A percentile compares a stretch with the other conserved stretches of the same genome.
phyloP scores from a whole-genome alignment of 345 rosid genomes.

The Acer campestre region DNA sequence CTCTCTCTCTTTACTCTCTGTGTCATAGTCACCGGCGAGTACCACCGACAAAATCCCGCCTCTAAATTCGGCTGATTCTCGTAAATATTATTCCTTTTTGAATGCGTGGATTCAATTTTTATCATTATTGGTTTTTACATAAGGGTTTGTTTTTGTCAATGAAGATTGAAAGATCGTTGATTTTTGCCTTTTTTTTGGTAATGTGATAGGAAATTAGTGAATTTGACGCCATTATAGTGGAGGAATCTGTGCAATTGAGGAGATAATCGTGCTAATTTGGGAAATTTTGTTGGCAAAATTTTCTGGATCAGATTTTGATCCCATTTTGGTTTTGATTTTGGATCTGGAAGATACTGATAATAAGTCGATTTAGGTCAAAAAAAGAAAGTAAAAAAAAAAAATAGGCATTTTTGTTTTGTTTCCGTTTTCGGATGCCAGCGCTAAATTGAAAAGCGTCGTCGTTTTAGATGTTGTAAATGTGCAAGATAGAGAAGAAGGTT shows the following conservation, averaged over 20 bases:
- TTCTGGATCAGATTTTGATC: background rate
- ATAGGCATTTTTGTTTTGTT: background rate
- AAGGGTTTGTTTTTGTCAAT: background rate
- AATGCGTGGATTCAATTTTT: constrained; percentile 1
- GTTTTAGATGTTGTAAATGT: constrained; percentile 37
- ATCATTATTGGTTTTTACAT: background rate
- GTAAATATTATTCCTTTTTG: background rate
- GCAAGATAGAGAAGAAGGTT: constrained; percentile 40
- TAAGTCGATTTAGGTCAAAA: background rate
- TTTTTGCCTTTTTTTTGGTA: constrained; percentile 8
- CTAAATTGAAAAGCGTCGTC: constrained; percentile 31
- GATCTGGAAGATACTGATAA: constrained; percentile 32
- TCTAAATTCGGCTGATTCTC: background rate
- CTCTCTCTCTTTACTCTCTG: background rate
- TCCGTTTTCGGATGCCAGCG: background rate
- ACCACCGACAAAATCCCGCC: constrained; percentile 14
- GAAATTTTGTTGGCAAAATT: background rate
- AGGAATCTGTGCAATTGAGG: background rate
- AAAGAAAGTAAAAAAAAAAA: too few species aligned
- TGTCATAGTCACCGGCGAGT: constrained; percentile 20
- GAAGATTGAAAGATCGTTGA: constrained; percentile 1
- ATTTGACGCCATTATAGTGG: background rate
- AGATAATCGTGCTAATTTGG: background rate
- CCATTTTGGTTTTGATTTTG: constrained; percentile 22
- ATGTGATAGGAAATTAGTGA: constrained; percentile 15